phyloP scores from a whole-genome alignment of 495 filamentous ascomycete genomes.

The Aspergillus biplanus region DNA sequence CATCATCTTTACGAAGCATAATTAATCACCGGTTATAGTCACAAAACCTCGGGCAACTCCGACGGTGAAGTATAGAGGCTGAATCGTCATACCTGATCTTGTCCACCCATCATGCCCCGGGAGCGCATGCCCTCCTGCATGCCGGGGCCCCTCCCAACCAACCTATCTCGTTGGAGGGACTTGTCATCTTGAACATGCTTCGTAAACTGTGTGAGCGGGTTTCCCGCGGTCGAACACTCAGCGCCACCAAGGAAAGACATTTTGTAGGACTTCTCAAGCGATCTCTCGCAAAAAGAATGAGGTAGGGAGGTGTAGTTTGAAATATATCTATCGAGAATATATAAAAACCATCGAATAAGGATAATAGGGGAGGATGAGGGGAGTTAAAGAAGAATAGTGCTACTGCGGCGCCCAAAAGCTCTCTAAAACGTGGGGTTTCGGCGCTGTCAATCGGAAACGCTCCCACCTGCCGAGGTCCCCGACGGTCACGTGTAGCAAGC shows the following conservation, averaged over 20 bases:
- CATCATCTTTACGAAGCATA: conserved; percentile 68
- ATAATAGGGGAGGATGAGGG: not conserved
- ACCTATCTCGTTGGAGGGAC: conserved; percentile 84
- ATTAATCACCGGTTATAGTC: conserved; percentile 12
- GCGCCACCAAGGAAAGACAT: conserved; percentile 97
- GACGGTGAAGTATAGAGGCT: not conserved
- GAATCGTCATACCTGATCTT: conserved; percentile 59
- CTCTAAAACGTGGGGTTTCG: conserved; percentile 41
- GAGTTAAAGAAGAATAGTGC: conserved; percentile 11
- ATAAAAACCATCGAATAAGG: conserved; percentile 3
- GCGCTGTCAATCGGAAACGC: conserved; percentile 28
- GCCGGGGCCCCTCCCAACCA: conserved; percentile 71
- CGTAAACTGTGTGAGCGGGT: conserved; percentile 93
- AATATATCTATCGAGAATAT: conserved; percentile 4
- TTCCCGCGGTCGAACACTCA: conserved; percentile 95
- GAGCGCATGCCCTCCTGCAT: conserved; percentile 69
- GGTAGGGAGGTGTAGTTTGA: not conserved
- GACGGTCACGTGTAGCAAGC: conserved; percentile 36
- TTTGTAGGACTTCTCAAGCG: conserved; percentile 6
- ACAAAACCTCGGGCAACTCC: not conserved
- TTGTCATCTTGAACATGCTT: conserved; percentile 96
- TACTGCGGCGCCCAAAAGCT: conserved; percentile 12
- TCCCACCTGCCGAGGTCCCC: conserved; percentile 41
- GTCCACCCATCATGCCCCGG: conserved; percentile 58
- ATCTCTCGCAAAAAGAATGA: conserved; percentile 2